phyloP scores from a whole-genome alignment of 768 basidiomycete species.

The Boletus rufocinnamomeus region DNA sequence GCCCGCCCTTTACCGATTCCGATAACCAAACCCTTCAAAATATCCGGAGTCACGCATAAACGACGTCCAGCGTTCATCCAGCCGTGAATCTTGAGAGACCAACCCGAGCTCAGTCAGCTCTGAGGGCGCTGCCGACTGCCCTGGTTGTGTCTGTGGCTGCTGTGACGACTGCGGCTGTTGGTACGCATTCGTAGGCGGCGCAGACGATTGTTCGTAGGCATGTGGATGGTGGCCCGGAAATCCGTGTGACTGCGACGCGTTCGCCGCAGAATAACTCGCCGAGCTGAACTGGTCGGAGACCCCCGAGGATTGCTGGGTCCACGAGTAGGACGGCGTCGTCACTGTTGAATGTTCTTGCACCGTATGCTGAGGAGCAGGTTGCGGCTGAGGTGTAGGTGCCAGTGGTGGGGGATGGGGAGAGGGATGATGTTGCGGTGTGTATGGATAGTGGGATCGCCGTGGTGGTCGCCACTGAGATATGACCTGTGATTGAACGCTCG shows the following conservation, averaged over 20 bases:
- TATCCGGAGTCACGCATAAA: conserved; percentile 62
- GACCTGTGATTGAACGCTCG: conserved; percentile 11
- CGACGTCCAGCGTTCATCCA: conserved; percentile 60
- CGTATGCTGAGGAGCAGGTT: conserved; percentile 15
- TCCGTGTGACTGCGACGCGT: conserved; percentile 10
- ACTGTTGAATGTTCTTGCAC: conserved; percentile 21
- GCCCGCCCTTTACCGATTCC: conserved; percentile 18
- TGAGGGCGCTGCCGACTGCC: conserved; percentile 27
- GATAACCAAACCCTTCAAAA: conserved; percentile 38
- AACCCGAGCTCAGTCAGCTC: conserved; percentile 64
- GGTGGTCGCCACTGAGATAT: conserved; percentile 32
- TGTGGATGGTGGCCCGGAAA: conserved; percentile 20
- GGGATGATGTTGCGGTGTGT: conserved; percentile 22
- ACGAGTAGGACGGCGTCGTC: conserved; percentile 18
- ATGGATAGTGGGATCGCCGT: conserved; percentile 31
- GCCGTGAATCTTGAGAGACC: conserved; percentile 52
- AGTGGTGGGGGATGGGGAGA: conserved; percentile 12
- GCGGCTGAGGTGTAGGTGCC: conserved; percentile 4
- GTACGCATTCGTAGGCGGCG: neutral
- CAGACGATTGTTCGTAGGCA: conserved; percentile 18
- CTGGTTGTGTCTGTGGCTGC: conserved; percentile 6
- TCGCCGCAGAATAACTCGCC: conserved; percentile 13
- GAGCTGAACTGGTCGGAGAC: conserved; percentile 9
- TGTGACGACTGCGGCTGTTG: conserved; percentile 6
- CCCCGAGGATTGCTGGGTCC: conserved; percentile 13